Base-by-base conservation (phyloP, 805 yeast species). In the Yamadazyma philogaea region DNA sequence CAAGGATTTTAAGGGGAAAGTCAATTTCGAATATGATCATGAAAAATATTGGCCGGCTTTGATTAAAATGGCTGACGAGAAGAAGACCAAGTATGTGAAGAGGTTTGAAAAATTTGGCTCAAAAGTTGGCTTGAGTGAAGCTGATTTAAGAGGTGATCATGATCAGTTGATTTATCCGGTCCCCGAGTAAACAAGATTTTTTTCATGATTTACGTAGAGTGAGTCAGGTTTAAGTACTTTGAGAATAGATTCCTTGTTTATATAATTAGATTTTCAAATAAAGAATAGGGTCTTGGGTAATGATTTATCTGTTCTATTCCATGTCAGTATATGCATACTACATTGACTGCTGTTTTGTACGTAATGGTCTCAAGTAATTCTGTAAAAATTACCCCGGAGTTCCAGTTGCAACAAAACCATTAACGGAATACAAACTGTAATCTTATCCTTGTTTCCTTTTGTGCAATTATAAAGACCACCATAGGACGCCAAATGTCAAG, bases 11-110 rank as follows among this genome's bases (percentile, higher is more conserved):
- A 95, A 95, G 27, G 99, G 99, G 4, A 61, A 69, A 27, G 84
- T 87, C 39, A 86, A 87, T 54, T 93, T 93, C 63, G 86, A 78
- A 31, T 93, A 93, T 58, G 72, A 78, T 34, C 98, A 93, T 54
- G 78, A 75, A 3, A 63, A 71, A 18, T 93, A 93, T 64, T 93
- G 93, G 93, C 82, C 83, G 3, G 74, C 72, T 33, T 64, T 91
- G 72, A 68, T 70, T 39, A 72, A 77, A 51, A 75, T 86, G 52
- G 78, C 95, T 1, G 67, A 67, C 19, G 66, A 63, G 24, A 84
- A 80, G 55, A 79, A 81, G 54, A 59, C 60, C n/a, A 77, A 72
- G 42, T 90, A 87, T 63, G 66, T 82, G 64, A 67, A 75, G 42
- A 75, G 91, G 53, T 93, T 82, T 56, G 72, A 78, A 38, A 73